Evolutionary conservation across 768 basidiomycete species (phyloP), one percentile per base, ranked within the genome.

Genomic region (Amyloporia xantha): DNA sequence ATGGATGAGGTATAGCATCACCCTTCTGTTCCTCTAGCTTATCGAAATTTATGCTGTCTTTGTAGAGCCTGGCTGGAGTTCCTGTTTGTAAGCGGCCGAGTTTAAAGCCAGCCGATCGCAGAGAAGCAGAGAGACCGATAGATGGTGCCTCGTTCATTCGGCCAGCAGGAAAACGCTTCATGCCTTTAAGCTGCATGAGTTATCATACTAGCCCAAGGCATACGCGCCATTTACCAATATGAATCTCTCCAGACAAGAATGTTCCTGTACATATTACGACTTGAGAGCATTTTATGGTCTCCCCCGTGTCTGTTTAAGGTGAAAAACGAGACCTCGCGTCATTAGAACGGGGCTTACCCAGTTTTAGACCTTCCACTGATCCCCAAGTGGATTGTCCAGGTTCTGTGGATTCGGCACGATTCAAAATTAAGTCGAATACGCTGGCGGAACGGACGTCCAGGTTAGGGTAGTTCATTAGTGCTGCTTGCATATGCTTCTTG

Each of bases 191-290:
- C 27, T n/a, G 7, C 21, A 35, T 30, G 15, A 28, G 21, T 28
- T n/a, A 28, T 9, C n/a, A 2, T 15, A 27, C 12, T 35, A 20
- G 6, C 17, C 30, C 15, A 26, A 41, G 40, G 15, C 11, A 33
- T 40, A 15, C 10, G 5, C 26, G 13, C 7, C 3, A 30, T 50
- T 17, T 11, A 82, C 90, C 91, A 40, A 95, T 87, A 59, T 94
- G 91, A 39, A 93, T 91, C 67, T 94, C 89, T 10, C 89, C 92
- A 2, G 86, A 85, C 21, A 95, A 75, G 62, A 95, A 95, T 0
- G 92, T 95, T 6, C 92, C 92, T 0, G 91, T 94, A 57, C 90
- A 91, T 12, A 95, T 76, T 24, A 95, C 86, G 10, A 93, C 87
- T 55, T 84, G 81, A 3, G 84, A 81, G 58, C 90, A 94, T 15